Conservation (phyloP, 768 basidiomycete species). For the Suillus weaverae region DNA sequence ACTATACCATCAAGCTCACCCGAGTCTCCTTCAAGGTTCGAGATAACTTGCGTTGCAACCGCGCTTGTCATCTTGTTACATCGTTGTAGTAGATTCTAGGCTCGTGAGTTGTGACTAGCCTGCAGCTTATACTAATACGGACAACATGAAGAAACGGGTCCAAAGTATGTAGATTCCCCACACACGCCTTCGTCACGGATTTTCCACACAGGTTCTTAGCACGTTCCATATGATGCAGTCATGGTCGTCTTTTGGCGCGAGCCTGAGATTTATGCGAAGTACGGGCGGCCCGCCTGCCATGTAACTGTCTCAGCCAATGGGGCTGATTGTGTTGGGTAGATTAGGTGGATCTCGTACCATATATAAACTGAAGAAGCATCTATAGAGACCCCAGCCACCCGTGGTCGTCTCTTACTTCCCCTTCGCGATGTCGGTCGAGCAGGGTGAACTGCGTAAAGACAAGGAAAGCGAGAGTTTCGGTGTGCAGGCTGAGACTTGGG, state of each 20-base stretch:
- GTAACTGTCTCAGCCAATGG: not conserved
- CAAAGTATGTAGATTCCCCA: not conserved
- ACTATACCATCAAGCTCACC: not conserved
- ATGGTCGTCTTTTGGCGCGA: not conserved
- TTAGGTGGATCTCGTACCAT: not conserved
- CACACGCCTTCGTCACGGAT: not conserved
- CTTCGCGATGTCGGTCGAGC: constrained; percentile 20
- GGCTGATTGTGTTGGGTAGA: not conserved
- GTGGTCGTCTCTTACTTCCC: not conserved
- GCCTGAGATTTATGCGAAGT: not conserved
- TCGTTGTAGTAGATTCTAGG: not conserved
- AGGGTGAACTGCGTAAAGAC: constrained; percentile 9
- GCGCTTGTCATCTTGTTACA: not conserved
- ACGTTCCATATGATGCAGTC: not conserved
- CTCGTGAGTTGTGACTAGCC: not conserved
- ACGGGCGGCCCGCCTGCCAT: too few species aligned
- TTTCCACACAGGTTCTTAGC: not conserved
- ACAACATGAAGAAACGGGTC: not conserved
- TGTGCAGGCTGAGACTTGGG: constrained; percentile 17
- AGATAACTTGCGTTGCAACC: too few species aligned
- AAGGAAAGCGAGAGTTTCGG: not conserved
- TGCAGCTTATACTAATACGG: not conserved
- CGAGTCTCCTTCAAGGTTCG: too few species aligned
- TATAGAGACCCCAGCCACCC: not conserved
- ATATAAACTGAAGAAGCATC: not conserved